phyloP scores from a whole-genome alignment of 2,329 filamentous ascomycete species.

The Lasiodiplodia citricola region DNA sequence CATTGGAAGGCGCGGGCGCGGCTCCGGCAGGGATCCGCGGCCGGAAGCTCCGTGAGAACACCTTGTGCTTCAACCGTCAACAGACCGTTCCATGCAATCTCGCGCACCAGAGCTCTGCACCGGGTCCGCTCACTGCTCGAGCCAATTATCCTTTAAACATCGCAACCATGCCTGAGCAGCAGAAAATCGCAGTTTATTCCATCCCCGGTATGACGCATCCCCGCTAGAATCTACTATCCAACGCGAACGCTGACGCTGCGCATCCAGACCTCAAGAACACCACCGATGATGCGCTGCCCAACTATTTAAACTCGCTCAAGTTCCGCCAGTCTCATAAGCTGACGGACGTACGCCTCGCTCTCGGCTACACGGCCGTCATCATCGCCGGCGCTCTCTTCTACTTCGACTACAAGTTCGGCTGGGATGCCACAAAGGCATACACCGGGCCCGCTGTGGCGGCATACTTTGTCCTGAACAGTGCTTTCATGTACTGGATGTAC shows the following conservation, averaged over 20 bases:
- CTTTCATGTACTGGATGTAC: conserved; percentile 84
- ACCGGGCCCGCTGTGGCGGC: conserved; percentile 78
- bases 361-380: conserved; percentile 82
- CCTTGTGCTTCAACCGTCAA: conserved; percentile 38
- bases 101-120: conserved; percentile 10
- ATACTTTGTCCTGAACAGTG: conserved; percentile 80
- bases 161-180: conserved; percentile 42
- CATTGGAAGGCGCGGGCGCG: conserved; percentile 11
- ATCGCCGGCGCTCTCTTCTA: conserved; percentile 84
- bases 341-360: conserved; percentile 78
- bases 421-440: conserved; percentile 82
- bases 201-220: conserved; percentile 59
- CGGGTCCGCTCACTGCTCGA: conserved; percentile 21
- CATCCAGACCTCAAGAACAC: conserved; percentile 91
- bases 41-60: conserved; percentile 41
- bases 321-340: conserved; percentile 84
- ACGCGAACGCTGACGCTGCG: conserved; percentile 16
- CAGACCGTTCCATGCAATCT: not conserved
- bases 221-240: not conserved
- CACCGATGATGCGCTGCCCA: conserved; percentile 89
- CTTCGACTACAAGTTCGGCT: conserved; percentile 90
- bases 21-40: conserved; percentile 37
- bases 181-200: conserved; percentile 70
- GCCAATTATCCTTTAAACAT: not conserved
- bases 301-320: conserved; percentile 87